Conservation (phyloP, 768 basidiomycete genomes). For the Candolleomyces eurysporus region DNA sequence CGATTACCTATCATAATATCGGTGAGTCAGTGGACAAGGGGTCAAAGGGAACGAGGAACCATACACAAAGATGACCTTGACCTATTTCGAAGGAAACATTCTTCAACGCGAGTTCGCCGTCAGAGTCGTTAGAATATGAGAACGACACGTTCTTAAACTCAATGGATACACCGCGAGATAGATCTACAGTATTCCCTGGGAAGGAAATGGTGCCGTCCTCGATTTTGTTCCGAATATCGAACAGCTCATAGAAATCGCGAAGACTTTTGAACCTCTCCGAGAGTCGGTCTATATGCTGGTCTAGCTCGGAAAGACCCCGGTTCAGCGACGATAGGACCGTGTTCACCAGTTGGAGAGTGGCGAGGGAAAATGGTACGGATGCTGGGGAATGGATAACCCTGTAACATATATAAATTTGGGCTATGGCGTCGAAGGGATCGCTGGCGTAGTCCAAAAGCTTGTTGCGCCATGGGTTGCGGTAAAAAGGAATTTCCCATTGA, state of each 20-base stretch:
- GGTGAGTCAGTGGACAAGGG: not conserved
- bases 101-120: conserved; percentile 47
- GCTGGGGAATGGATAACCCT: conserved; percentile 60
- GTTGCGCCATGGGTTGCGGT: no score
- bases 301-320: conserved; percentile 42
- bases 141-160: conserved; percentile 66
- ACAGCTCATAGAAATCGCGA: conserved; percentile 18
- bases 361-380: conserved; percentile 61
- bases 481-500: no score
- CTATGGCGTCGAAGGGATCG: conserved; percentile 56
- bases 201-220: not conserved
- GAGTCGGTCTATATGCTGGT: conserved; percentile 54
- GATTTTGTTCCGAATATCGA: not conserved
- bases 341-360: conserved; percentile 59
- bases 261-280: conserved; percentile 52
- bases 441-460: conserved; percentile 39
- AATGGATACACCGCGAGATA: conserved; percentile 21
- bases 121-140: conserved; percentile 49
- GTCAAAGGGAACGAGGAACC: conserved; percentile 19
- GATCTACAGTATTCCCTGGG: not conserved
- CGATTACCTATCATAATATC: conserved; percentile 52
- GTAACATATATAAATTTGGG: conserved; percentile 63
- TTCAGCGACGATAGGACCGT: conserved; percentile 53
- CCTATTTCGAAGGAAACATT: conserved; percentile 68
- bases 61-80: conserved; percentile 71